Base-by-base conservation (phyloP, 2,329 filamentous ascomycete genomes). In the Penicillium janthinellum region DNA sequence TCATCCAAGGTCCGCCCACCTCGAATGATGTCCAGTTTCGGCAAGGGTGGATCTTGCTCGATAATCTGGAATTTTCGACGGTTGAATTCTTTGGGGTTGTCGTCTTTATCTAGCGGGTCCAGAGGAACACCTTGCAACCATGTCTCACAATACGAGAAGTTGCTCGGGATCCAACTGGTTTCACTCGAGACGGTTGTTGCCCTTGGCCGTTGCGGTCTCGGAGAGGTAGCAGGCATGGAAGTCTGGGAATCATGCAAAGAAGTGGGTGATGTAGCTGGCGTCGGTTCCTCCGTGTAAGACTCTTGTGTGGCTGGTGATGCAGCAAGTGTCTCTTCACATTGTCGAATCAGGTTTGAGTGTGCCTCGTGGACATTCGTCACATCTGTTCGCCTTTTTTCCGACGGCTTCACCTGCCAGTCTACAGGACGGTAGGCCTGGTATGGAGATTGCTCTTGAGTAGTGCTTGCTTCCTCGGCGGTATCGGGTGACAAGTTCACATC, bases 51-150 rank as follows among this genome's bases (percentile, higher is more conserved):
- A 57, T 69, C 71, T 39, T 75, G 69, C 59, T 76, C 73, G 8
- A 77, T 71, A 45, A 77, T 77, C 56, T 76, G 75, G 28, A 67
- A 72, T 57, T 75, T 76, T 10, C 75, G 66, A 44, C 75, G 64
- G 35, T 72, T 76, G 25, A 60, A 64, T 51, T 75, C 71, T 50
- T 62, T 66, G 34, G 70, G 61, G 31, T 60, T 67, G 42, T 68
- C 64, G 49, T 69, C 63, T 34, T 68, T 61, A 17, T 64, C 66
- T 31, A 65, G 45, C 1, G 65, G 69, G 15, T 75, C 74, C n/a
- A 66, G 45, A 2, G 74, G 74, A 5, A 76, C 75, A 8, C 71
- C 67, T 56, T 77, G 73, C 14, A 77, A 70, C 75, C 75, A 77
- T 44, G 65, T 70, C 53, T 77, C 71, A 59, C 71, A 77, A 54